Evolutionary conservation across 352 stramenopile genomes (phyloP), one percentile per base, ranked within the genome.

Genomic region (Phytophthora pinifolia): DNA sequence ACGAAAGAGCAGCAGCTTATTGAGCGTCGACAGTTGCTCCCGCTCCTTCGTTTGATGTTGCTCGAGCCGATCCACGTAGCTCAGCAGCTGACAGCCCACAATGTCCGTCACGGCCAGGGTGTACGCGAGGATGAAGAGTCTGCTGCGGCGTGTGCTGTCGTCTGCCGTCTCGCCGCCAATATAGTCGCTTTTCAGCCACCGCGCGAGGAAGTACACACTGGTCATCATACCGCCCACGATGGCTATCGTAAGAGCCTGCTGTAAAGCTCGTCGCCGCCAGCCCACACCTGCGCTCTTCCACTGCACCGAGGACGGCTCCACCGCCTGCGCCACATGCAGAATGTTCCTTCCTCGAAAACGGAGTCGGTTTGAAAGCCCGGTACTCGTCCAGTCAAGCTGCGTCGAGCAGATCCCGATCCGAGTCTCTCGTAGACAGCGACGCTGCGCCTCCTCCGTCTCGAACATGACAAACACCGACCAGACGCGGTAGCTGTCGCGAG

Each of bases 381-480:
- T 62, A 31, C 64, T 53, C 32, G 52, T 66, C 17, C 56, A 74
- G 61, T 88, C 78, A 5, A 72, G 56, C 0, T 77, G 34, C 0
- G 71, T 82, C 6, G 74, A 62, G 43, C 69, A 82, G 7, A 90
- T 33, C 2, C 79, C 79, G 1, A 76, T 78, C 1, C 59, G 68
- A 15, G 67, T 85, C 53, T 80, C 66, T 8, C 68, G 51, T 9
- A 92, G 49, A 49, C 77, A 88, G 9, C 50, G 39, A 29, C 70
- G 76, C 51, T 89, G 76, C 2, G 68, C 69, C n/a, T 74, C 70
- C 43, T 92, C 83, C 15, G 63, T 83, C 57, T 89, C 78, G 48
- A 92, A 92, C 71, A 81, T 86, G 30, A 88, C 74, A 53, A 89
- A 92, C 4, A 94, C 82, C 0, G 68, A 81, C 72, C 72, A 88